Evolutionary conservation across 495 filamentous ascomycete species (phyloP).

Genomic region (Cudoniella acicularis): DNA sequence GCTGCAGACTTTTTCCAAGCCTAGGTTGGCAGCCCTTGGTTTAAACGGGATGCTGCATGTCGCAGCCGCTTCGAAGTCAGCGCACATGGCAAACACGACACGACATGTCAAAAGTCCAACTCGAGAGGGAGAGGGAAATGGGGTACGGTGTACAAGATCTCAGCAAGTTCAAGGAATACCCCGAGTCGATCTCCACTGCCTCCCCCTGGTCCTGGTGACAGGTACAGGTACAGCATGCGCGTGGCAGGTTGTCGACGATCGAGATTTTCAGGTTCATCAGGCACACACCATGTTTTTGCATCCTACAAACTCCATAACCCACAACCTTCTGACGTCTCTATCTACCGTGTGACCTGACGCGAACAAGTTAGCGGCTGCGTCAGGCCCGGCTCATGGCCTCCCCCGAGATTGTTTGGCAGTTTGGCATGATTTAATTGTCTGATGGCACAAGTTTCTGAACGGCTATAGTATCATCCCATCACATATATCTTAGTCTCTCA

Average conservation of each 20-base stretch:
- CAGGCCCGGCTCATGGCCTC: not conserved
- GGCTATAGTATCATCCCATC: not conserved
- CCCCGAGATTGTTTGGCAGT: not conserved
- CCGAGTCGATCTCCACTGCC: not conserved
- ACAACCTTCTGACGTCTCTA: not conserved
- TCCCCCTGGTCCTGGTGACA: not conserved
- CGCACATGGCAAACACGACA: slow-evolving; percentile 13
- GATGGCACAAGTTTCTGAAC: not conserved
- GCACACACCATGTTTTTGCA: not conserved
- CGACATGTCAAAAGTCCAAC: slow-evolving; percentile 1
- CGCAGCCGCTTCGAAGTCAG: slow-evolving; percentile 3
- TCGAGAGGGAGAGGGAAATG: too few relatives aligned
- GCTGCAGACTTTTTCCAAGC: not conserved
- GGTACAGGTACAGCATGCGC: not conserved
- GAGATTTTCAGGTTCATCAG: not conserved
- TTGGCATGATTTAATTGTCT: not conserved
- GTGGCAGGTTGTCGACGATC: not conserved
- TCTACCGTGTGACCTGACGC: not conserved
- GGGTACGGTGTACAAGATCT: too few relatives aligned
- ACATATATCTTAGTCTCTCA: not conserved
- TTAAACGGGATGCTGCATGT: slow-evolving; percentile 12
- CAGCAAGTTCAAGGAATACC: slow-evolving; percentile 5
- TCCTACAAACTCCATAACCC: not conserved
- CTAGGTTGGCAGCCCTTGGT: not conserved
- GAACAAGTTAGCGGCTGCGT: not conserved